These are phyloP conservation scores for Mycena olivaceomarginata DNA, from an alignment of 768 basidiomycete species.

Conservation along the genomic window DNA sequence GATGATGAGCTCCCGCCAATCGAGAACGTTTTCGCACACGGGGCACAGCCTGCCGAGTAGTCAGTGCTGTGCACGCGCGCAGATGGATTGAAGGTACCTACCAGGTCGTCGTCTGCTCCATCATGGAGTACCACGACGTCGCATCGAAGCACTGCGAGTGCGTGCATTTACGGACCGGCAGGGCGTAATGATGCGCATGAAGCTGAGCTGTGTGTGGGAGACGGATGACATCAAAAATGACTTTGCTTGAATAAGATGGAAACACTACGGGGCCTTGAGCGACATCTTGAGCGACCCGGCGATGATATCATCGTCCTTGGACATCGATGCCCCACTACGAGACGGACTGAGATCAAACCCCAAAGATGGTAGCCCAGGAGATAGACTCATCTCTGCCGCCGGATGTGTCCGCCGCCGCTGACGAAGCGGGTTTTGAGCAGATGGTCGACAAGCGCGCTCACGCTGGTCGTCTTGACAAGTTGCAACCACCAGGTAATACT, in stretches of 20 bases:
- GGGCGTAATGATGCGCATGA: constrained; percentile 76
- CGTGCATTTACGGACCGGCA: constrained; percentile 77
- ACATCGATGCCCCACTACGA: constrained; percentile 61
- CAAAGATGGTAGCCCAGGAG: background rate
- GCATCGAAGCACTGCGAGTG: constrained; percentile 89
- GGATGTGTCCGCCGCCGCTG: constrained; percentile 67
- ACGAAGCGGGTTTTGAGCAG: constrained; percentile 73
- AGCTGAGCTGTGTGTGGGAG: constrained; percentile 73
- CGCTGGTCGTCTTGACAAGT: constrained; percentile 75
- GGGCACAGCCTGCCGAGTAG: constrained; percentile 70
- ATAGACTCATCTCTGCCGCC: constrained; percentile 69
- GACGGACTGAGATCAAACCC: background rate
- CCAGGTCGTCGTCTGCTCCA: constrained; percentile 87
- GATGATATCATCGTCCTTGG: constrained; percentile 82
- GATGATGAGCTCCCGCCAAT: constrained; percentile 77
- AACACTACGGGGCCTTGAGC: constrained; percentile 77
- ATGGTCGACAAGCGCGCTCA: constrained; percentile 71
- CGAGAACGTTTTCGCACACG: constrained; percentile 78
- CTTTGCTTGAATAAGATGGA: background rate
- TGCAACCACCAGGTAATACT: constrained; percentile 79
- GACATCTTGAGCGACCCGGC: constrained; percentile 79
- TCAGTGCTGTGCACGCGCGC: background rate
- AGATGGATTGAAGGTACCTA: background rate
- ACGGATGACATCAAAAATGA: background rate
- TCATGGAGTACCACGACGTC: constrained; percentile 80